phyloP scores from a whole-genome alignment of 2,329 filamentous ascomycete species.

The Aureobasidium uvarum region DNA sequence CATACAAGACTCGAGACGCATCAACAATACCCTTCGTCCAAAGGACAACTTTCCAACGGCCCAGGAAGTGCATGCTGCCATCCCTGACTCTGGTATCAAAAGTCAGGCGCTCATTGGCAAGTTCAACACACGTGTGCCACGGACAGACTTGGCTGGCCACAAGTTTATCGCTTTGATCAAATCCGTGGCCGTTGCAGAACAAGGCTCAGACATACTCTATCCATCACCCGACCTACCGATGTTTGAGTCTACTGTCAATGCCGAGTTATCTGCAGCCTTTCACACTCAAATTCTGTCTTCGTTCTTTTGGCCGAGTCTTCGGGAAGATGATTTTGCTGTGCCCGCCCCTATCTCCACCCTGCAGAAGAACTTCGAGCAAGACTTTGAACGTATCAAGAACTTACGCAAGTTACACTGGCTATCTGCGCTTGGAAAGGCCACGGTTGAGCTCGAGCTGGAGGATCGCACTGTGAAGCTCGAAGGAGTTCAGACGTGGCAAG shows the following conservation, averaged over 20 bases:
- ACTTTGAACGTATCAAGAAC: conserved; percentile 77
- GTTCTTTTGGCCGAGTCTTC: conserved; percentile 86
- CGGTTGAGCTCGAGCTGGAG: conserved; percentile 75
- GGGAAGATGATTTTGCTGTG: conserved; percentile 65
- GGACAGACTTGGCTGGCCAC: neutral
- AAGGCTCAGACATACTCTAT: neutral
- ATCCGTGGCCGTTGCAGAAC: conserved; percentile 18
- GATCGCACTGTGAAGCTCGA: conserved; percentile 71
- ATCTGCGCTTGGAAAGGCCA: conserved; percentile 74
- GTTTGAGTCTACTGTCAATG: neutral
- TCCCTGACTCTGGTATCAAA: conserved; percentile 41
- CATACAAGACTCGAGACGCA: conserved; percentile 72
- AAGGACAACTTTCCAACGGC: conserved; percentile 35
- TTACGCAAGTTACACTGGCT: conserved; percentile 88
- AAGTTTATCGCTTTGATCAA: conserved; percentile 24
- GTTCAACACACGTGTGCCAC: conserved; percentile 18
- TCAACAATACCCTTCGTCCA: conserved; percentile 49
- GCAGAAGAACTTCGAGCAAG: conserved; percentile 68
- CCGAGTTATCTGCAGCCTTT: conserved; percentile 44
- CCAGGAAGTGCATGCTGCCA: conserved; percentile 37
- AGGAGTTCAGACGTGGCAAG: conserved; percentile 79
- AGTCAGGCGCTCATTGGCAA: conserved; percentile 33
- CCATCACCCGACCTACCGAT: conserved; percentile 72
- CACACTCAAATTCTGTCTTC: conserved; percentile 86
- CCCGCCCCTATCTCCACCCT: conserved; percentile 59